Base-by-base conservation (phyloP, 371 early-diverging fungal species). In the Fennellomyces sp. region DNA sequence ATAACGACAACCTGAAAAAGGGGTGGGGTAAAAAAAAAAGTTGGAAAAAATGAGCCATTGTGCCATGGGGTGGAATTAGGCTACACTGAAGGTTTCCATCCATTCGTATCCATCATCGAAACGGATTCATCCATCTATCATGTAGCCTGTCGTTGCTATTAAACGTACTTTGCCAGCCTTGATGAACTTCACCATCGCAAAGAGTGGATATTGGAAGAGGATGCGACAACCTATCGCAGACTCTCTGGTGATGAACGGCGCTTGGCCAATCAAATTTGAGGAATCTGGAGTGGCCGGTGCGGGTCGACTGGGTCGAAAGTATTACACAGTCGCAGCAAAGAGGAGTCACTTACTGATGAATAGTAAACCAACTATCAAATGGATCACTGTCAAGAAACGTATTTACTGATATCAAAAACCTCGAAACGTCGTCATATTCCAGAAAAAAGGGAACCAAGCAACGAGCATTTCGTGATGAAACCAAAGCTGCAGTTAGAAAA, bases 1-100 rank as follows among this genome's bases (percentile, higher is more conserved):
- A 98, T 82, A 67, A 98, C 90, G 71, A 95, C 98, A 73, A 97
- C 97, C 94, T 97, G 72, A 23, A 8, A 54, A 8, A 54, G 4
- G 19, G 15, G 39, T 17, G 39, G 23, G n/a, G 19, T 29, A 51
- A 45, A 48, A 11, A 28, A 23, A 25, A 52, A 53, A 63, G 26
- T 25, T 15, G 33, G 39, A 57, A 27, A 6, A n/a, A 19, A 7
- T 27, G 12, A 57, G 33, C 51, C 15, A 48, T 56, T 56, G 21
- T 23, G 26, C 36, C 25, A 33, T 3, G n/a, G 25, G n/a, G 17
- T 30, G 26, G 19, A 35, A 3, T 17, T 12, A 29, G 12, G 17
- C 26, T 21, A 11, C 2, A 6, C 17, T 26, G 29, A 35, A 35
- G 63, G n/a, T 38, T 36, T 56, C 45, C 56, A 21, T 21, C 48